Evolutionary conservation across 1,284 basidiomycete species (phyloP).

Genomic region (Xerocomus amazonicus): DNA sequence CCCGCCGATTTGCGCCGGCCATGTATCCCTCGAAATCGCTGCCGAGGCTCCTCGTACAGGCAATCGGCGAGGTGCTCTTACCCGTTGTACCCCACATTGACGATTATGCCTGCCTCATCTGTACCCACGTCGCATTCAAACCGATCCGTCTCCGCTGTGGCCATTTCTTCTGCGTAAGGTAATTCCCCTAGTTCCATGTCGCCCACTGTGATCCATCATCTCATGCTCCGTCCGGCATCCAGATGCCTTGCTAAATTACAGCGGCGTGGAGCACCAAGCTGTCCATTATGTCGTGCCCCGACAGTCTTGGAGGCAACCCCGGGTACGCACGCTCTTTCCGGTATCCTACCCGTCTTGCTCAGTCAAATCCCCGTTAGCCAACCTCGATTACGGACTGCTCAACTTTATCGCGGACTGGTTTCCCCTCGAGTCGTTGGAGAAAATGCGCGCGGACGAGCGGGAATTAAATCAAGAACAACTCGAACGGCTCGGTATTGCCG

Average conservation of each 20-base stretch:
- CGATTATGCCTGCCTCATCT: conserved; percentile 74
- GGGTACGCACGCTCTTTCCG: conserved; percentile 34
- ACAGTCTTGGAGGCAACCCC: conserved; percentile 75
- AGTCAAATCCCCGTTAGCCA: conserved; percentile 42
- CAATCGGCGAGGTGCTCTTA: conserved; percentile 80
- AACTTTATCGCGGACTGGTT: conserved; percentile 95
- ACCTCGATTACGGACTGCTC: conserved; percentile 77
- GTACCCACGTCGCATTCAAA: conserved; percentile 83
- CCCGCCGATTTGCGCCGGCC: conserved; percentile 23
- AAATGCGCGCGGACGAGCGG: conserved; percentile 72
- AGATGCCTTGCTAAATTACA: conserved; percentile 94
- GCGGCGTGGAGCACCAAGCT: conserved; percentile 73
- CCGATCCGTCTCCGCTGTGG: conserved; percentile 82
- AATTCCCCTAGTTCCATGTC: background rate
- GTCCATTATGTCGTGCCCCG: conserved; percentile 83
- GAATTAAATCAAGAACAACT: conserved; percentile 76
- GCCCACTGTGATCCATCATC: background rate
- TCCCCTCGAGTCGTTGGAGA: conserved; percentile 77
- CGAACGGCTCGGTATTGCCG: conserved; percentile 56
- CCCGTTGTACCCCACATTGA: conserved; percentile 84
- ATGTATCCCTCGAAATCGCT: conserved; percentile 46
- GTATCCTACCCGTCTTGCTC: background rate
- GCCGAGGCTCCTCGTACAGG: conserved; percentile 79
- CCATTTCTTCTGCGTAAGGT: conserved; percentile 90
- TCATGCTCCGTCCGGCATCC: background rate